A percentile compares a stretch with the other conserved stretches of the same genome.
These are phyloP conservation scores for Thelonectria discophora DNA, from an alignment of 2,329 filamentous ascomycete species.

Conservation along the genomic window DNA sequence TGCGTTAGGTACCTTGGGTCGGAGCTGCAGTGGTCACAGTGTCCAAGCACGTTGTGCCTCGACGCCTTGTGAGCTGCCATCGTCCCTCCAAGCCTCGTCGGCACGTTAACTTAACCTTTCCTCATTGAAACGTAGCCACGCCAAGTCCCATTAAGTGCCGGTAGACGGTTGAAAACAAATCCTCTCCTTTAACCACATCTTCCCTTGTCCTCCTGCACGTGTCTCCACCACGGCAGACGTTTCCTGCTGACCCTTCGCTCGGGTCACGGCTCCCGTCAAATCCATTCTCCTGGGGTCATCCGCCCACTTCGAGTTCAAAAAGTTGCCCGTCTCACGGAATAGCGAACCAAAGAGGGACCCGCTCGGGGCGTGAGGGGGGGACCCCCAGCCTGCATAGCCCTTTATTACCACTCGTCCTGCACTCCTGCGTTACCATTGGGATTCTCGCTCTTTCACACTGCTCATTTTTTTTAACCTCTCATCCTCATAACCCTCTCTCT, in stretches of 20 bases:
- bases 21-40: no score
- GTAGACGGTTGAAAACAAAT: no score
- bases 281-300: conserved; percentile 22
- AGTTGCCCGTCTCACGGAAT: conserved; percentile 10
- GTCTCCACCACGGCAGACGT: conserved; percentile 24
- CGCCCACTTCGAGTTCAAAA: conserved; percentile 17
- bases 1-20: no score
- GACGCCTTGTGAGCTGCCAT: background rate
- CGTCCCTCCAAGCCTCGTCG: conserved; percentile 2
- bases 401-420: conserved; percentile 18
- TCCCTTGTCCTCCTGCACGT: conserved; percentile 1
- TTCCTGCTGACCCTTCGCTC: conserved; percentile 39
- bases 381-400: no score
- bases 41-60: background rate
- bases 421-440: conserved; percentile 1
- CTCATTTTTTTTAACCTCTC: conserved; percentile 3
- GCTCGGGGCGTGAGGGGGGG: conserved; percentile 15
- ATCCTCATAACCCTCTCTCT: no score
- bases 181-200: no score
- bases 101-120: no score
- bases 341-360: background rate
- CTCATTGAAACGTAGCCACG: no score
- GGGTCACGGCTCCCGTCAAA: conserved; percentile 36
- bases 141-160: no score
- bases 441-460: conserved; percentile 8